Percentiles rank a stretch among this genome's conserved stretches.
These are phyloP conservation scores for Pilaira anomala DNA, from an alignment of 192 early-diverging fungal species.

Conservation along the genomic window DNA sequence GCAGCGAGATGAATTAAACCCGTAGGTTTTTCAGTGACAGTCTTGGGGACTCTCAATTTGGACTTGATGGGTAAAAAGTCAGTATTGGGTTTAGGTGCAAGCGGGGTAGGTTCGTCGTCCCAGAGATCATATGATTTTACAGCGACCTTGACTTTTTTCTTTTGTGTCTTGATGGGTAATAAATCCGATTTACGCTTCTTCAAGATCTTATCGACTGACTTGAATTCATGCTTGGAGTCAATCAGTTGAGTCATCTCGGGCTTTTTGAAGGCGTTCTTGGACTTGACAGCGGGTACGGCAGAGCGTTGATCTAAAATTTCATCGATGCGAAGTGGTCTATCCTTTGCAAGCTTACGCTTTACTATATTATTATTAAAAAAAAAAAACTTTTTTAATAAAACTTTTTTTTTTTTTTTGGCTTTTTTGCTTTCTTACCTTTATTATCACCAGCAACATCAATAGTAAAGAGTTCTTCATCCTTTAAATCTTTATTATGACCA, in stretches of 20 bases:
- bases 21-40: slow-evolving; percentile 45
- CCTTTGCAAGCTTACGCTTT: slow-evolving; percentile 42
- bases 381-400: no score
- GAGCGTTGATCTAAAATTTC: slow-evolving; percentile 78
- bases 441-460: slow-evolving; percentile 67
- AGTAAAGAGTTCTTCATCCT: slow-evolving; percentile 60
- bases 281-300: slow-evolving; percentile 52
- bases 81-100: neutral
- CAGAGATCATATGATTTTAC: slow-evolving; percentile 60
- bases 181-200: slow-evolving; percentile 38
- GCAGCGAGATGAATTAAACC: slow-evolving; percentile 50
- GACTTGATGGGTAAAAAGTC: neutral
- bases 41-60: slow-evolving; percentile 39
- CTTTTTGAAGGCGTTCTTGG: slow-evolving; percentile 8
- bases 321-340: slow-evolving; percentile 70
- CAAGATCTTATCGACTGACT: slow-evolving; percentile 41
- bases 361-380: no score
- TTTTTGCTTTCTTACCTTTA: slow-evolving; percentile 32
- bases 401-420: neutral
- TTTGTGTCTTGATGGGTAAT: slow-evolving; percentile 25
- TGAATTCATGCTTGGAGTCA: slow-evolving; percentile 40
- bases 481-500: slow-evolving; percentile 16
- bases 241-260: neutral
- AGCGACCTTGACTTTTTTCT: slow-evolving; percentile 23
- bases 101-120: slow-evolving; percentile 29